Evolutionary conservation across 2,329 filamentous ascomycete genomes (phyloP), one percentile per base, ranked within the genome.

Genomic region (Penicillium corylophilum): DNA sequence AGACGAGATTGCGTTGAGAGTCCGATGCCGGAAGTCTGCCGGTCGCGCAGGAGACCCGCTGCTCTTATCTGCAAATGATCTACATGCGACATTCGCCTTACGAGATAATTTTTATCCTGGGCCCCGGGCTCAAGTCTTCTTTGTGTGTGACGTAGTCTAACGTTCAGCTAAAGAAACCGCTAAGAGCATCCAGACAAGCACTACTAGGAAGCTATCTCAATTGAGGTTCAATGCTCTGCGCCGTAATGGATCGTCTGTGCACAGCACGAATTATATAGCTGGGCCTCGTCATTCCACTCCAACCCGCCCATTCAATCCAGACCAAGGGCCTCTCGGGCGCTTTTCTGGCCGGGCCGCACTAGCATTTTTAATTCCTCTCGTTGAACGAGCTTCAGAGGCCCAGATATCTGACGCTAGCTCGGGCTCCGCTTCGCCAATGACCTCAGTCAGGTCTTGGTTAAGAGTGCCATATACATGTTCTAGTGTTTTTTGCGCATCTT

Each of bases 241-340:
- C 23, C 23, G 6, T 12, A n/a, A 16, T 31, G 16, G n/a, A 28
- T 44, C 24, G 10, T 18, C 6, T 31, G n/a, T n/a, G 23, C 26
- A 18, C 24, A 15, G 28, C 28, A 16, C 13, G 16, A 12, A 13
- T 28, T 7, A 15, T 9, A 31, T 20, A 44, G n/a, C 16, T 35
- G 3, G 9, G 10, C 41, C 41, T 54, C 38, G 45, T 48, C 59
- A 60, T 36, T 56, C 58, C 15, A 62, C 39, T 10, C 67, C 70
- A 38, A 74, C 57, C 28, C 56, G 61, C 18, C 72, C 72, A 60
- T 71, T 63, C 43, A 74, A 56, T n/a, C 59, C 56, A 26, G 67
- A 57, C 71, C 71, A 74, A 10, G 72, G 70, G 10, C 71, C 71
- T 36, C 64, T 66, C 16, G 56, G 46, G 26, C 61, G 62, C 48